Conservation (phyloP, 2,329 filamentous ascomycete genomes). For the Verruconis gallopava region DNA sequence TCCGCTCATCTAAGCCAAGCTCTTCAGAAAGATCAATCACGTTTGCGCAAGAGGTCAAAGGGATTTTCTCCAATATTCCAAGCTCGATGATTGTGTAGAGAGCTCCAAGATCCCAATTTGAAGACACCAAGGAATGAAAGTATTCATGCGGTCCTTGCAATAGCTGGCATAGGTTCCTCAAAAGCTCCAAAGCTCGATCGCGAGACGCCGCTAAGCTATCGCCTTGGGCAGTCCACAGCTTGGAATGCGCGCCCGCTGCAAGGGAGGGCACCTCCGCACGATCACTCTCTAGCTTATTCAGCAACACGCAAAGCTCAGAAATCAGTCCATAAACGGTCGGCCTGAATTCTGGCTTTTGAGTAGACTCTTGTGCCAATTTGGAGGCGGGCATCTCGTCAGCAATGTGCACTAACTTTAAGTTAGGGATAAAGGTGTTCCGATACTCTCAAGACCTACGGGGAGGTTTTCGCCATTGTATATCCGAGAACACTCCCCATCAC, state of each 20-base stretch:
- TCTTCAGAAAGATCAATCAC: conserved; percentile 8
- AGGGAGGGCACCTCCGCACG: neutral
- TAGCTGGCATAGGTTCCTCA: conserved; percentile 10
- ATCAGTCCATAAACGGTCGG: too few species aligned
- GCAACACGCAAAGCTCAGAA: too few species aligned
- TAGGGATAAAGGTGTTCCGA: neutral
- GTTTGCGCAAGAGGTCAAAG: conserved; percentile 7
- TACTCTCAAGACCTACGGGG: neutral
- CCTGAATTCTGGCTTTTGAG: too few species aligned
- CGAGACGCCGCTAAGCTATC: neutral
- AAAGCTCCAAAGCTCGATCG: conserved; percentile 8
- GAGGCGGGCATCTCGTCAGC: too few species aligned
- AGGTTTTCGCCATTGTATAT: too few species aligned
- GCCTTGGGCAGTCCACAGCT: neutral
- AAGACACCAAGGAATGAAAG: conserved; percentile 13
- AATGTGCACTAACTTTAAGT: neutral
- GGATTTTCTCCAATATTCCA: conserved; percentile 12
- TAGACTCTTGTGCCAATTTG: too few species aligned
- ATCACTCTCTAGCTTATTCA: too few species aligned
- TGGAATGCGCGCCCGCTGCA: neutral
- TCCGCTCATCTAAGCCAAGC: conserved; percentile 10
- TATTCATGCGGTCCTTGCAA: conserved; percentile 12
- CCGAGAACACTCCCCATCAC: too few species aligned
- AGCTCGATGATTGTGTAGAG: conserved; percentile 13
- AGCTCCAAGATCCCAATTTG: conserved; percentile 14